Evolutionary conservation across 2,329 filamentous ascomycete species (phyloP).

Genomic region (Penicillium nordicum): DNA sequence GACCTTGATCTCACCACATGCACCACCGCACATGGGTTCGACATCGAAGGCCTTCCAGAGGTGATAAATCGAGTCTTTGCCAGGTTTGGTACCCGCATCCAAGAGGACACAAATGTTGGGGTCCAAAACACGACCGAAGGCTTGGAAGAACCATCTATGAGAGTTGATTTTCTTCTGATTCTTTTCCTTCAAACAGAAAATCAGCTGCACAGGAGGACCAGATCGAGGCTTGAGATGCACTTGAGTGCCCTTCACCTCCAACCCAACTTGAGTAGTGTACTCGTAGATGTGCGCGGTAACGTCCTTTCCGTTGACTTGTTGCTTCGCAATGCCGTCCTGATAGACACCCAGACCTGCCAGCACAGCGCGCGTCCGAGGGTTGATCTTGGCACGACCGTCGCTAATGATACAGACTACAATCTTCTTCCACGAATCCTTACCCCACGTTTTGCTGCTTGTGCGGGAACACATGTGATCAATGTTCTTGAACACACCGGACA

Average conservation of each 20-base stretch:
- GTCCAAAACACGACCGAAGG: constrained; percentile 85
- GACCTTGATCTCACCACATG: constrained; percentile 98
- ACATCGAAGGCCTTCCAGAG: constrained; percentile 98
- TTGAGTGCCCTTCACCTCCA: constrained; percentile 85
- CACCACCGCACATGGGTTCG: constrained; percentile 94
- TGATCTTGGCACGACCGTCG: constrained; percentile 96
- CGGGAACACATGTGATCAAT: constrained; percentile 97
- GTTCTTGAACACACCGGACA: constrained; percentile 98
- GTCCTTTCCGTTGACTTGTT: constrained; percentile 93
- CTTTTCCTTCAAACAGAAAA: constrained; percentile 98
- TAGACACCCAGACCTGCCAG: constrained; percentile 93
- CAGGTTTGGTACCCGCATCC: constrained; percentile 92
- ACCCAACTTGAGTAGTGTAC: constrained; percentile 57
- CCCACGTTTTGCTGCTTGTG: constrained; percentile 94
- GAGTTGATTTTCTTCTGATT: constrained; percentile 99
- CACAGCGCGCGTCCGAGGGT: constrained; percentile 81
- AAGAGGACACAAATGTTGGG: constrained; percentile 96
- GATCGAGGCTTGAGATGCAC: constrained; percentile 79
- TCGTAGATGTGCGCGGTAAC: constrained; percentile 98
- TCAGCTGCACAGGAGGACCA: constrained; percentile 86
- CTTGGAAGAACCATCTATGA: constrained; percentile 98
- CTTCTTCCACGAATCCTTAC: constrained; percentile 98
- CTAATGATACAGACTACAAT: constrained; percentile 98
- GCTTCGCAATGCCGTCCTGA: constrained; percentile 97
- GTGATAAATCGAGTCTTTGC: constrained; percentile 92